Base-by-base conservation (phyloP, 208 protist genomes). In the Herpetomonas samuelpessoai region DNA sequence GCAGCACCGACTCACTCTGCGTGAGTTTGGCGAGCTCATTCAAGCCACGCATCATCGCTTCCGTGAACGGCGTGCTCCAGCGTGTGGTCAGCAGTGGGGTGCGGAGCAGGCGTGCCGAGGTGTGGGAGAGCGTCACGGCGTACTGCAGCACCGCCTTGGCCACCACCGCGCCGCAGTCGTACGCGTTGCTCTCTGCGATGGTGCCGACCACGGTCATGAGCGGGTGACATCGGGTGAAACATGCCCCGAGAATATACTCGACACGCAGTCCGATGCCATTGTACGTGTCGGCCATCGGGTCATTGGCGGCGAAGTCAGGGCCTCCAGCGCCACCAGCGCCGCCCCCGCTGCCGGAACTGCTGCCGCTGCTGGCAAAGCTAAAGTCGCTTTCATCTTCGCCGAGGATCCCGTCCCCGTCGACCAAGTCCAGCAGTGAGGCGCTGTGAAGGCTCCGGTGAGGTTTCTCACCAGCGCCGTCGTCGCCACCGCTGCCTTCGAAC, bases 61-160 rank as follows among this genome's bases (percentile, higher is more conserved):
- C 71, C 4, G 72, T 83, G 62, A 76, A 83, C 7, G 77, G 77
- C 21, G 77, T 83, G 35, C 65, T 68, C 72, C 77, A 83, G 22
- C 50, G 41, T 27, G 51, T 54, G 29, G 68, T 66, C 44, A 69
- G 49, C 29, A 76, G 65, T 44, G 70, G 68, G 0, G 62, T 67
- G 52, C 78, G 73, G 48, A 81, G 57, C 44, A 84, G 62, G 0
- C 55, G 47, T n/a, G 69, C 72, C 27, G 78, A 84, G 9, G 73
- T 81, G 45, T 80, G 73, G 35, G 73, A 62, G n/a, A 79, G 74
- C 1, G 78, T 81, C 49, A 67, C 71, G 47, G 73, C 73, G 62
- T 78, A 84, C 57, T 74, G 73, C 62, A 84, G 51, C 22, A 78
- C 78, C 24, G 78, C 73, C 62, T 76, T 68, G 25, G 73, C 74